These are phyloP conservation scores for Cucumis hystrix DNA, from an alignment of 306 rosid species.

Conservation along the genomic window DNA sequence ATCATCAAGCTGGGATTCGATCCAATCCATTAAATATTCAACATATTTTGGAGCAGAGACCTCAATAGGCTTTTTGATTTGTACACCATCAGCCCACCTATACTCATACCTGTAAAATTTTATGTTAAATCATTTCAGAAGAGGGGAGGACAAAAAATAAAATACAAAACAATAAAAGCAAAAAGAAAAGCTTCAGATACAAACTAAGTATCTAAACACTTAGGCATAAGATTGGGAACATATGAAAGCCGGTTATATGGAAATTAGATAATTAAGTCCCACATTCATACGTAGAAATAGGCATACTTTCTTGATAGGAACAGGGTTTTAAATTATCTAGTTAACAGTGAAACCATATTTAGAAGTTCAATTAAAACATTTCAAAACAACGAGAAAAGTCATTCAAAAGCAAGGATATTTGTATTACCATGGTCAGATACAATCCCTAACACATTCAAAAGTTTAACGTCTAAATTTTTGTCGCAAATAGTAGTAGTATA, in stretches of 20 bases:
- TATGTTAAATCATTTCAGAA: not conserved
- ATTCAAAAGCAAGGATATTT: not conserved
- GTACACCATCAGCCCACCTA: constrained; percentile 99
- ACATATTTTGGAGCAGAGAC: constrained; percentile 99
- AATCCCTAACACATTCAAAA: not conserved
- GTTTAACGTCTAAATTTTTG: not conserved
- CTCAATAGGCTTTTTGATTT: constrained; percentile 94
- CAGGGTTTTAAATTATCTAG: not conserved
- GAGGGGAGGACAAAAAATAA: not conserved
- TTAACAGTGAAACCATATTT: not conserved
- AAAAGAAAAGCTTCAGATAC: not conserved
- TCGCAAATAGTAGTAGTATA: not conserved
- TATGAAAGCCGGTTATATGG: not conserved
- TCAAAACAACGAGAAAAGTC: not conserved
- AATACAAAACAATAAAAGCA: not conserved
- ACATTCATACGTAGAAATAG: not conserved
- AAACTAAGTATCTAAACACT: not conserved
- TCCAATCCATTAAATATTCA: constrained; percentile 99
- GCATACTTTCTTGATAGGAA: not conserved
- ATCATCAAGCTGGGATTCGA: constrained; percentile 92
- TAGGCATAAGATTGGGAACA: not conserved
- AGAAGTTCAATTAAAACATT: not conserved
- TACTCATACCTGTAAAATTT: constrained; percentile 69
- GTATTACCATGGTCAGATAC: not conserved
- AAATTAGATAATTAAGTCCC: not conserved